phyloP scores from a whole-genome alignment of 352 stramenopile species.

The Salisapilia sapeloensis region DNA sequence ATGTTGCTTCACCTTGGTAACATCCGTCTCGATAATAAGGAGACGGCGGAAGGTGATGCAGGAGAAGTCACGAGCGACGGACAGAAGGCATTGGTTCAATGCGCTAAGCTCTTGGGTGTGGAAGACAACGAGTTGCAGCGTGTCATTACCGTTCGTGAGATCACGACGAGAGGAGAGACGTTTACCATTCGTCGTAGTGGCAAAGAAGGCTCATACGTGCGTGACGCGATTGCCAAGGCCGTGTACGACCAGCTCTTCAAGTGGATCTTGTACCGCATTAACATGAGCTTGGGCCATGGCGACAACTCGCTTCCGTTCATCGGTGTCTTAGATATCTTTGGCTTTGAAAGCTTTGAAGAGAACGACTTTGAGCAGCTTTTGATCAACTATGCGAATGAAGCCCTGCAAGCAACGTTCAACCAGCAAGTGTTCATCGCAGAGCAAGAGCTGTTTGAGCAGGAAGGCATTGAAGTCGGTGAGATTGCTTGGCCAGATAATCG shows the following conservation, averaged over 20 bases:
- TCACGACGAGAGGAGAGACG: slow-evolving; percentile 58
- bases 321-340: slow-evolving; percentile 94
- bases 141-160: slow-evolving; percentile 69
- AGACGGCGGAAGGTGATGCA: slow-evolving; percentile 63
- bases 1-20: slow-evolving; percentile 73
- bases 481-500: slow-evolving; percentile 73
- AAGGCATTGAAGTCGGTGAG: slow-evolving; percentile 74
- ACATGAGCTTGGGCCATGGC: slow-evolving; percentile 66
- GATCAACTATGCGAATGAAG: slow-evolving; percentile 85
- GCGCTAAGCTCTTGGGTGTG: slow-evolving; percentile 52
- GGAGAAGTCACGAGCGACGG: slow-evolving; percentile 42
- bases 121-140: slow-evolving; percentile 34
- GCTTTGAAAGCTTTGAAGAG: slow-evolving; percentile 91
- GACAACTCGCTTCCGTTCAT: slow-evolving; percentile 72
- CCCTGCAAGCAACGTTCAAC: slow-evolving; percentile 80
- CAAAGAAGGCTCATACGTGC: slow-evolving; percentile 66
- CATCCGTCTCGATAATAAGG: slow-evolving; percentile 50
- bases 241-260: slow-evolving; percentile 86
- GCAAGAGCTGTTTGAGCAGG: slow-evolving; percentile 55
- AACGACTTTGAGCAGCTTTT: slow-evolving; percentile 87
- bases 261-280: slow-evolving; percentile 70
- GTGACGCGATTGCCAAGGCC: slow-evolving; percentile 88
- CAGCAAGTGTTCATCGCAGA: slow-evolving; percentile 81
- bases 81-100: slow-evolving; percentile 31
- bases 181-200: slow-evolving; percentile 67